Conservation (phyloP, 345 rosid genomes). For the Corchorus capsularis region DNA sequence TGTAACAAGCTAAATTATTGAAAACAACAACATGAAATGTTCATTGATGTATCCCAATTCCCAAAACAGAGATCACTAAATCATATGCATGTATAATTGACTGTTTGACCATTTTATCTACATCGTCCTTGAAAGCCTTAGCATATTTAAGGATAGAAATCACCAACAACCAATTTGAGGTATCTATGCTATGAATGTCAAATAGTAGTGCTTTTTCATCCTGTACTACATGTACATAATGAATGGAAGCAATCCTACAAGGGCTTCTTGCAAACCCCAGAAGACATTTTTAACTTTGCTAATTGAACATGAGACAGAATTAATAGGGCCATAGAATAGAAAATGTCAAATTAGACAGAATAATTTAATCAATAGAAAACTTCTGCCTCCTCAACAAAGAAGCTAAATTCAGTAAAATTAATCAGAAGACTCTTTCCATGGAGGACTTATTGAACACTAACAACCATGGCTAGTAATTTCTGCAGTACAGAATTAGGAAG, state of each 20-base stretch:
- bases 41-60: neutral
- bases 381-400: neutral
- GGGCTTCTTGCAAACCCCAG: conserved; percentile 1
- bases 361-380: neutral
- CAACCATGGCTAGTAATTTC: too few species aligned
- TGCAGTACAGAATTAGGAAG: neutral
- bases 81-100: neutral
- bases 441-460: neutral
- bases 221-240: neutral
- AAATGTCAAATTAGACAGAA: neutral
- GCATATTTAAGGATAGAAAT: neutral
- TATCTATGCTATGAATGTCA: neutral
- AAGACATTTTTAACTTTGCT: neutral
- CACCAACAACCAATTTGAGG: neutral
- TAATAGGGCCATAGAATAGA: neutral
- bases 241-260: neutral
- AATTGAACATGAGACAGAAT: neutral
- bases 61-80: neutral
- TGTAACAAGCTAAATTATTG: neutral
- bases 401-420: conserved; percentile 3
- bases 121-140: neutral
- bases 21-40: neutral
- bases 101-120: neutral
- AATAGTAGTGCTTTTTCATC: neutral
- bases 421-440: neutral